These are phyloP conservation scores for Cunninghamia lanceolata DNA, from an alignment of 75 land plant genomes.

Conservation along the genomic window DNA sequence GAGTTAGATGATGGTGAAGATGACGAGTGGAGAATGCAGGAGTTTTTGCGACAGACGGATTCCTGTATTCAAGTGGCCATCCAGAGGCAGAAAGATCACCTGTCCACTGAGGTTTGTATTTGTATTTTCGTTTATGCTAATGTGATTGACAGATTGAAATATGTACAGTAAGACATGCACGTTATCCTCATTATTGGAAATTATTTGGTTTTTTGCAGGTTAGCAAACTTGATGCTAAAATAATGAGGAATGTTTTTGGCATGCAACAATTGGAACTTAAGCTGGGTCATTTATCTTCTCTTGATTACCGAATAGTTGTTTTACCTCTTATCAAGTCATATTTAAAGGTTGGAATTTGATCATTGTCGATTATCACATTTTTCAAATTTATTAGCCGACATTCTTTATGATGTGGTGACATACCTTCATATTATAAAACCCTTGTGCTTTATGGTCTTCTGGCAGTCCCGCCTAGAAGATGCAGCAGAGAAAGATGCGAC, in stretches of 20 bases:
- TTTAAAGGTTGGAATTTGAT: conserved; percentile 43
- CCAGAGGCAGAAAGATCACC: conserved; percentile 74
- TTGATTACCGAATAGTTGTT: conserved; percentile 68
- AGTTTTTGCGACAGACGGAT: conserved; percentile 50
- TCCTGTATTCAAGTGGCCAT: conserved; percentile 61
- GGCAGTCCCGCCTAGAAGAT: conserved; percentile 68
- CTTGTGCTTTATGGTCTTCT: neutral
- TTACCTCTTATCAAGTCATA: conserved; percentile 71
- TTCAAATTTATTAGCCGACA: neutral
- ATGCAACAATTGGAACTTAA: conserved; percentile 71
- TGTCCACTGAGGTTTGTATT: conserved; percentile 68
- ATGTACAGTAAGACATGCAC: neutral
- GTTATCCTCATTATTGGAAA: neutral
- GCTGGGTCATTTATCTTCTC: conserved; percentile 48
- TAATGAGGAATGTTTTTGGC: conserved; percentile 49
- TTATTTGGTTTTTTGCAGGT: conserved; percentile 40
- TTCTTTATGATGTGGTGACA: neutral
- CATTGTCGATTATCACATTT: neutral
- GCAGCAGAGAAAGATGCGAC: conserved; percentile 82
- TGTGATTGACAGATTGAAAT: conserved; percentile 2
- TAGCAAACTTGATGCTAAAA: conserved; percentile 70
- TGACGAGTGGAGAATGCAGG: conserved; percentile 67
- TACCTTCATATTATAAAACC: neutral
- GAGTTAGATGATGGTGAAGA: conserved; percentile 68
- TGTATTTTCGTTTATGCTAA: neutral